Evolutionary conservation across 257 asterid species (phyloP).

Genomic region (Solanum corneliomulleri): DNA sequence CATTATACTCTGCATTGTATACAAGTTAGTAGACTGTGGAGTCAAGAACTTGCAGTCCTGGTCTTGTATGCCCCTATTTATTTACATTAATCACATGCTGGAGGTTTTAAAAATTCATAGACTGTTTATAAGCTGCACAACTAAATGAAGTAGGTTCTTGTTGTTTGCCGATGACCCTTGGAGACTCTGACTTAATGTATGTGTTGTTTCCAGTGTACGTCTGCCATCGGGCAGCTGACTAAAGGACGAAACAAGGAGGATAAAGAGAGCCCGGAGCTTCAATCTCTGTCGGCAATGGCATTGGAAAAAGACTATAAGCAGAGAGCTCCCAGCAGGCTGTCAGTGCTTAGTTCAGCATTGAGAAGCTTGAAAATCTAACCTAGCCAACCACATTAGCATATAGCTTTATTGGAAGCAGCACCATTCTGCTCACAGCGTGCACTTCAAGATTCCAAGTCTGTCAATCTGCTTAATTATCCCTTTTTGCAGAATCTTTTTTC

Average conservation of each 20-base stretch:
- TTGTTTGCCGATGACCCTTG: background rate
- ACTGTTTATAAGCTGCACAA: background rate
- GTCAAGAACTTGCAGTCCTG: too few relatives aligned
- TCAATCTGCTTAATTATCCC: background rate
- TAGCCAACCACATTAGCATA: slow-evolving; percentile 21
- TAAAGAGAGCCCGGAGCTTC: slow-evolving; percentile 65
- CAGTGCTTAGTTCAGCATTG: slow-evolving; percentile 43
- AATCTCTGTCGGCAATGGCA: slow-evolving; percentile 56
- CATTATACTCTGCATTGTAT: background rate
- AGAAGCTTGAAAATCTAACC: slow-evolving; percentile 55
- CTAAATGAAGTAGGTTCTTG: background rate
- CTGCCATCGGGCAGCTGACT: slow-evolving; percentile 64
- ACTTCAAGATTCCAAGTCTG: background rate
- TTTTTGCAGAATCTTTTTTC: background rate
- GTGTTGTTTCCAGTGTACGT: slow-evolving; percentile 42
- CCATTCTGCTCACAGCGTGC: background rate
- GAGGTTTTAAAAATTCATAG: background rate
- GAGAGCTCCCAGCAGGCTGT: slow-evolving; percentile 45
- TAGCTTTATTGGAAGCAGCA: background rate
- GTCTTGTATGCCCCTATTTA: background rate
- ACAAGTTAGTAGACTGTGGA: background rate
- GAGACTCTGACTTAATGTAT: slow-evolving; percentile 6
- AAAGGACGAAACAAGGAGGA: slow-evolving; percentile 90
- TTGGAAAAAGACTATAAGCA: slow-evolving; percentile 63
- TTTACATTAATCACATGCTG: background rate